Evolutionary conservation across 768 basidiomycete species (phyloP).

Genomic region (Amanita thiersii): DNA sequence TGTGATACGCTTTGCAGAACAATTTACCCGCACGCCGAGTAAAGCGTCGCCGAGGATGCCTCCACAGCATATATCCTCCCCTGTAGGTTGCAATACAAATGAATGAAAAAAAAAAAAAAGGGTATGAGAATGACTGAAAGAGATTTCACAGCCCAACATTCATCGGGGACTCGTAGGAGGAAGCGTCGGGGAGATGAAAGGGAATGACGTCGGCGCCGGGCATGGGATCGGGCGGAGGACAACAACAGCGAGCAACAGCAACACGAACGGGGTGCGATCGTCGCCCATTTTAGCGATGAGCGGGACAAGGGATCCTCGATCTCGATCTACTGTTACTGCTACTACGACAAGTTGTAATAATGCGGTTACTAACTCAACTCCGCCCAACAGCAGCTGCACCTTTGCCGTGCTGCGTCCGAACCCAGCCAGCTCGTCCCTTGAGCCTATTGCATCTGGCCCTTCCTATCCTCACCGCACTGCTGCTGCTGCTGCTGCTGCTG

Average conservation of each 20-base stretch:
- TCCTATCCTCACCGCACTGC: slow-evolving; percentile 21
- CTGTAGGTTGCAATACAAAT: no score
- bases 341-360: no score
- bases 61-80: no score
- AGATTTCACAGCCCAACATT: no score
- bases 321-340: no score
- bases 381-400: slow-evolving; percentile 18
- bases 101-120: no score
- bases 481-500: slow-evolving; percentile 11
- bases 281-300: not conserved
- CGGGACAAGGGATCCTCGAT: slow-evolving; percentile 8
- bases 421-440: slow-evolving; percentile 30
- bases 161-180: no score
- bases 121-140: no score
- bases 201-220: slow-evolving; percentile 4
- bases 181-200: no score
- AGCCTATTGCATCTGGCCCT: slow-evolving; percentile 35
- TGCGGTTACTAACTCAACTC: slow-evolving; percentile 5
- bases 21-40: slow-evolving; percentile 10
- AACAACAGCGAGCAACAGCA: no score
- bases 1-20: slow-evolving; percentile 10
- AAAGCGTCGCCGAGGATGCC: no score
- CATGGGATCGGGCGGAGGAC: no score
- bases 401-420: slow-evolving; percentile 39
- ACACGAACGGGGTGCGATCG: slow-evolving; percentile 6